phyloP scores from a whole-genome alignment of 768 basidiomycete species.

The Amanita rimosa region DNA sequence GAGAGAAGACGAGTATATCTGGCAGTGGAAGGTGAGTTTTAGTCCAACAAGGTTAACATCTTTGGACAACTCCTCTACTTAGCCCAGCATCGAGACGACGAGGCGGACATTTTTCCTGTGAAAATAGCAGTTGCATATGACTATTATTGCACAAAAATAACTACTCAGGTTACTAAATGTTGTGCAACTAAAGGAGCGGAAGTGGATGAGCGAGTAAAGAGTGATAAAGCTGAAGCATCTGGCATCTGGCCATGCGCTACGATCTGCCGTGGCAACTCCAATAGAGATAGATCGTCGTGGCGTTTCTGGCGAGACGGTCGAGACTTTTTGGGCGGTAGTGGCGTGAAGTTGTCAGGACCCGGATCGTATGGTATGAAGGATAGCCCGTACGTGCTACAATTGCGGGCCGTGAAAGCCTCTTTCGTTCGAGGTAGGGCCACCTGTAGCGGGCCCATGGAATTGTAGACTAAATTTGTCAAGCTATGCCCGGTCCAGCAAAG shows the following conservation, averaged over 20 bases:
- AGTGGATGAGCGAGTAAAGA: neutral
- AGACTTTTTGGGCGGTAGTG: slow-evolving; percentile 7
- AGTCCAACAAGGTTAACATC: neutral
- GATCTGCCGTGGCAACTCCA: neutral
- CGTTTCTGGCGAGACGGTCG: slow-evolving; percentile 2
- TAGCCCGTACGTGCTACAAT: slow-evolving; percentile 18
- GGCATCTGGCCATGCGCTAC: neutral
- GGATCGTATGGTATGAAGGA: slow-evolving; percentile 14
- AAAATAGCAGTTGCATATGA: neutral
- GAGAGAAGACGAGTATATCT: slow-evolving; percentile 69
- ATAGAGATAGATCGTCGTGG: neutral
- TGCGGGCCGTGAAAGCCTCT: slow-evolving; percentile 20
- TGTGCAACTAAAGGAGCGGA: slow-evolving; percentile 2
- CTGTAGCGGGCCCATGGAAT: slow-evolving; percentile 16
- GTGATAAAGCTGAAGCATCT: neutral
- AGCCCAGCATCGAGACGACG: slow-evolving; percentile 92
- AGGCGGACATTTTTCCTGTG: slow-evolving; percentile 86
- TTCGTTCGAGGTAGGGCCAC: slow-evolving; percentile 16
- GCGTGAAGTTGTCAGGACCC: slow-evolving; percentile 10
- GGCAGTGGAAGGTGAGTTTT: slow-evolving; percentile 75
- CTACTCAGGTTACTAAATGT: neutral
- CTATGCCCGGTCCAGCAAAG: neutral
- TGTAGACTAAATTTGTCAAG: slow-evolving; percentile 4
- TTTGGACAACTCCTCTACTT: slow-evolving; percentile 8
- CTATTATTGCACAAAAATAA: neutral